Evolutionary conservation across 2,329 filamentous ascomycete species (phyloP).

Genomic region (Fusarium dimerum): DNA sequence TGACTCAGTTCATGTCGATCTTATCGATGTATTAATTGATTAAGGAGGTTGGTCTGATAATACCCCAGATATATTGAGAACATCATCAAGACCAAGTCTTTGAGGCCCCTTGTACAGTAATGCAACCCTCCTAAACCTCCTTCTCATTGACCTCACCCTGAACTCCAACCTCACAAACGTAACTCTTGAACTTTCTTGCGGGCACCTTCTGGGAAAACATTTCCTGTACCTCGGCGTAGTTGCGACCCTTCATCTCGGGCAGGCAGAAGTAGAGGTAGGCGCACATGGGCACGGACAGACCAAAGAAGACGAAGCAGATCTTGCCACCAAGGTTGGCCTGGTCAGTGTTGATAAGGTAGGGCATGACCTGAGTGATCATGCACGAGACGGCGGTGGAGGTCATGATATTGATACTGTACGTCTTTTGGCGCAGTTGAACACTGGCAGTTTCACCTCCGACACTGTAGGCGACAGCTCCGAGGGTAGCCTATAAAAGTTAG

Average conservation of each 20-base stretch:
- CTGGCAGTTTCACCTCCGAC: conserved; percentile 33
- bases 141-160: conserved; percentile 5
- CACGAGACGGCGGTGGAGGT: conserved; percentile 31
- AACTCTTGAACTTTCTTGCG: conserved; percentile 15
- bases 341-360: conserved; percentile 30
- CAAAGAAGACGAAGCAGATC: conserved; percentile 36
- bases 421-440: conserved; percentile 33
- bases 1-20: too few relatives aligned
- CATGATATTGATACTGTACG: conserved; percentile 37
- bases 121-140: neutral
- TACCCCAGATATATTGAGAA: too few relatives aligned
- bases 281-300: conserved; percentile 30
- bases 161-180: conserved; percentile 12
- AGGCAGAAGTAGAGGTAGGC: conserved; percentile 36
- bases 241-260: conserved; percentile 36
- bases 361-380: conserved; percentile 31
- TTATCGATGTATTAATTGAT: too few relatives aligned
- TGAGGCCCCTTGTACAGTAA: too few relatives aligned
- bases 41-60: too few relatives aligned
- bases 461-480: conserved; percentile 32
- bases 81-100: too few relatives aligned
- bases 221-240: conserved; percentile 20
- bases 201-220: conserved; percentile 18
- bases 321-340: conserved; percentile 36
- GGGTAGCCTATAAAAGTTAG: conserved; percentile 17